phyloP scores from a whole-genome alignment of 176 grass and related monocot genomes.

The Eragrostis nindensis region DNA sequence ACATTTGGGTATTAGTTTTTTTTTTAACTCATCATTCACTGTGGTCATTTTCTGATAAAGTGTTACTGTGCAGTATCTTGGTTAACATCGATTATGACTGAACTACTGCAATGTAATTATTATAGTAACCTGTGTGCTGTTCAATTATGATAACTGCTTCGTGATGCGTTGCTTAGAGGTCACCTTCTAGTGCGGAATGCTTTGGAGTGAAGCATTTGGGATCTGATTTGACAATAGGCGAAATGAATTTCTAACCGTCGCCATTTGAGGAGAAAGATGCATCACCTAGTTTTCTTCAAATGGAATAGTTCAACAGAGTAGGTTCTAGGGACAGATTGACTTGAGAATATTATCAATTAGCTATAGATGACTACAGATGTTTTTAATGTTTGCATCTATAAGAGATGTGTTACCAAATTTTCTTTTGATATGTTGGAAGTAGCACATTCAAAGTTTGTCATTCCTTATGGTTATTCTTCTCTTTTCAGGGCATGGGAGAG shows the following conservation, averaged over 20 bases:
- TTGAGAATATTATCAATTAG: background rate
- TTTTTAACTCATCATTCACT: background rate
- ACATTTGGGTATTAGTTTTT: background rate
- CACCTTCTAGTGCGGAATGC: background rate
- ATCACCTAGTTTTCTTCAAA: background rate
- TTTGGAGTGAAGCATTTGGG: conserved; percentile 23
- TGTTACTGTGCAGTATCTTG: background rate
- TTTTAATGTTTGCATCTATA: conserved; percentile 7
- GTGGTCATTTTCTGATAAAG: background rate
- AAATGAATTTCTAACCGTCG: background rate
- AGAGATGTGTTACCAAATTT: background rate
- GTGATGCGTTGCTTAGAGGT: conserved; percentile 24
- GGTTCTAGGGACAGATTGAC: background rate
- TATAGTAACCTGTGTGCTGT: background rate
- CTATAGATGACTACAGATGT: background rate
- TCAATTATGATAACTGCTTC: conserved; percentile 8
- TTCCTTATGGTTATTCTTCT: background rate
- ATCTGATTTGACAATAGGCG: conserved; percentile 2
- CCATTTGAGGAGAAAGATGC: background rate
- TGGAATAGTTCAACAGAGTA: background rate
- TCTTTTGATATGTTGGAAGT: conserved; percentile 3
- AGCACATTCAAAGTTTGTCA: conserved; percentile 19
- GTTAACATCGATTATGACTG: background rate
- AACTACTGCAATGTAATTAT: background rate
- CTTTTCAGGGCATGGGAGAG: conserved; percentile 42